Evolutionary conservation across 208 protist genomes (phyloP).

Genomic region (Leishmania mexicana): DNA sequence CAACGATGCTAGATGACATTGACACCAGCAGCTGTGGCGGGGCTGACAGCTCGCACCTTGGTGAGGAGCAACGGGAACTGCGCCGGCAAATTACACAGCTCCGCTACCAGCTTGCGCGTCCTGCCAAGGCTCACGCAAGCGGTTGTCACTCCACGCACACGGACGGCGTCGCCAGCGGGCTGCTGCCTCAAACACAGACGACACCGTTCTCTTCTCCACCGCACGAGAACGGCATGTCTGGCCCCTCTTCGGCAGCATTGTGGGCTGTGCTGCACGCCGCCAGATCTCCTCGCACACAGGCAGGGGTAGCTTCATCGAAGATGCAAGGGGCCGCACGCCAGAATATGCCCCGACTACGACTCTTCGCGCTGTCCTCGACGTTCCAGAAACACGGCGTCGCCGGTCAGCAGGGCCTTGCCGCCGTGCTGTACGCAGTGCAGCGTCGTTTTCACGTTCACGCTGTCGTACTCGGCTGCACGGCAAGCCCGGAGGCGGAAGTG

Average conservation of each 20-base stretch:
- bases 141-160: not conserved
- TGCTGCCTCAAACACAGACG: not conserved
- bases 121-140: not conserved
- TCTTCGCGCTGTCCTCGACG: slow-evolving; percentile 50
- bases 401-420: slow-evolving; percentile 19
- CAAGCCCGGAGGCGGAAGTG: slow-evolving; percentile 20
- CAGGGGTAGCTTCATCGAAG: not conserved
- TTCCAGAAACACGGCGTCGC: slow-evolving; percentile 20
- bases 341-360: not conserved
- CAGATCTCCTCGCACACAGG: not conserved
- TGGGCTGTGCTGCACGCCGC: not conserved
- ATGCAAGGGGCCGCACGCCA: not conserved
- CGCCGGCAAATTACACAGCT: slow-evolving; percentile 9
- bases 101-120: slow-evolving; percentile 12
- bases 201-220: no score
- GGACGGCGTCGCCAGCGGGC: not conserved
- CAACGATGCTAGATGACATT: not conserved
- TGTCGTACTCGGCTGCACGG: slow-evolving; percentile 30
- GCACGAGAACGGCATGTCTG: not conserved
- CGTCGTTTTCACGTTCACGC: slow-evolving; percentile 28
- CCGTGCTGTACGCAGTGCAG: slow-evolving; percentile 16
- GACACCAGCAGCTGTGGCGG: not conserved
- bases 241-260: not conserved
- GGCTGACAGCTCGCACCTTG: not conserved
- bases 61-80: slow-evolving; percentile 8